Conservation (phyloP, 2,329 filamentous ascomycete genomes). For the Aphanocladium album region DNA sequence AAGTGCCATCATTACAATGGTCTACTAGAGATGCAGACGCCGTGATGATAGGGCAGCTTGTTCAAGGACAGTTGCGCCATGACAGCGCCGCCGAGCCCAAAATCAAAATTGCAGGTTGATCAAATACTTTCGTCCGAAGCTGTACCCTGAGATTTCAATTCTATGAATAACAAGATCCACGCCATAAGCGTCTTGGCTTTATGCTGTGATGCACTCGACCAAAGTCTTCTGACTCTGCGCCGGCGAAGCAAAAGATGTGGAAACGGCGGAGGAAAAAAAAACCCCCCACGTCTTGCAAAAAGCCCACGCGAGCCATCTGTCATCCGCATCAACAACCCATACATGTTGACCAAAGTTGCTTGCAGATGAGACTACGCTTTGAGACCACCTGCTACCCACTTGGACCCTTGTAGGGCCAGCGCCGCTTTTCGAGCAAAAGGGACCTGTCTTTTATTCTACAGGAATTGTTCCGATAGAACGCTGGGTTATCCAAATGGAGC, state of each 20-base stretch:
- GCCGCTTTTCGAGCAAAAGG: neutral
- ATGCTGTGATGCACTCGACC: neutral
- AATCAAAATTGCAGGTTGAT: neutral
- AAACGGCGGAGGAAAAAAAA: neutral
- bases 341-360: neutral
- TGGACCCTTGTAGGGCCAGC: neutral
- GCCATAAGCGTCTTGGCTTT: neutral
- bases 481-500: too few relatives aligned
- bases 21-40: neutral
- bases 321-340: neutral
- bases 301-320: neutral
- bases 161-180: neutral
- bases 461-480: neutral
- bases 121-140: neutral
- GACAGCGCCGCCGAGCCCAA: neutral
- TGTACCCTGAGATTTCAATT: neutral
- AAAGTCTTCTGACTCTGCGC: neutral
- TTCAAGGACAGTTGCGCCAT: neutral
- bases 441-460: neutral
- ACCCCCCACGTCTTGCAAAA: neutral
- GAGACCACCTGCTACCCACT: neutral
- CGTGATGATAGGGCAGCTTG: neutral
- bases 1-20: neutral
- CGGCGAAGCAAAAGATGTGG: too few relatives aligned
- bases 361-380: neutral